Evolutionary conservation across 495 filamentous ascomycete species (phyloP), one percentile per base, ranked within the genome.

Genomic region (Xanthoparmelia taractica): DNA sequence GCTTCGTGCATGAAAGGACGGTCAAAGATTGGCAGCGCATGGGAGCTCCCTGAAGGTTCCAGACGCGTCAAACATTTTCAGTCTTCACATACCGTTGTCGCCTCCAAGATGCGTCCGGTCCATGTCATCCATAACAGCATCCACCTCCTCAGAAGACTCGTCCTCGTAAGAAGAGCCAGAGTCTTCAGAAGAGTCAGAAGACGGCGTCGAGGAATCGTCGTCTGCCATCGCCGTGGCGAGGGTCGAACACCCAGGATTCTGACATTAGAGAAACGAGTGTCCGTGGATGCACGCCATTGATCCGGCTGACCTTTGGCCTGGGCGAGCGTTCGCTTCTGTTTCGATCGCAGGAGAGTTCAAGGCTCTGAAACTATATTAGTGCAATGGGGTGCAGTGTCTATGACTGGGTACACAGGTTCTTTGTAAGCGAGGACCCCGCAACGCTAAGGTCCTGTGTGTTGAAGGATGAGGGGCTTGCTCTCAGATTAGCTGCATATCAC

Each of bases 1-100:
- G 57, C 41, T 40, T 23, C 34, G 18, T 59, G 57, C 57, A 59
- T 59, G 57, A 45, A 59, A 45, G 57, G 25, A 59, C 17, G 8
- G 27, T 27, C 20, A 59, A 40, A 33, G 17, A 6, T 4, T 11
- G n/a, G 38, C 33, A 18, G 6, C 5, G 20, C 29, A n/a, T 20
- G 17, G 23, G 29, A 34, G 27, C 27, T 54, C 20, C 50, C 20
- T 2, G 50, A 20, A 54, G 8, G 27, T 54, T 54, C 29, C 29
- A 54, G 23, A 15, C 47, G 25, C 47, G 25, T 27, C 29, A 10
- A 29, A 27, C 10, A 27, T 8, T 13, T 17, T 29, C 47, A 54
- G 50, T 17, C 0, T 17, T 33, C 7, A 45, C 57, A 45, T 45
- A 59, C 57, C 36, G 33, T 33, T 45, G 6, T 25, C n/a, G n/a